Percentiles rank a stretch among this genome's conserved stretches.
These are phyloP conservation scores for Hymenoscyphus fraxineus DNA, from an alignment of 2,329 filamentous ascomycete genomes.

Conservation along the genomic window DNA sequence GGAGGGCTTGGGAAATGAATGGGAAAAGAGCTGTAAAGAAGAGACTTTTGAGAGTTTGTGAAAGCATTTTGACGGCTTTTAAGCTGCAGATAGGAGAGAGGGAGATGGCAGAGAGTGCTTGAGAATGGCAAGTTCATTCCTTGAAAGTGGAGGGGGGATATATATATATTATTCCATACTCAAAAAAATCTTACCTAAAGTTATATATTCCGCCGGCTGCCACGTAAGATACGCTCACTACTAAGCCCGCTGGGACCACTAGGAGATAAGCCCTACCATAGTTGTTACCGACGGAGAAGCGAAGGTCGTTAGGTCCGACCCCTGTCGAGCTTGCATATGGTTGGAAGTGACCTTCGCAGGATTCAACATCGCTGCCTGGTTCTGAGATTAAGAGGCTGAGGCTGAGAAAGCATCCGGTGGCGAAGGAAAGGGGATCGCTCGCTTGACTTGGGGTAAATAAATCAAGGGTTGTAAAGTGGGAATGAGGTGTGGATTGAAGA, in stretches of 20 bases:
- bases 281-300: not conserved
- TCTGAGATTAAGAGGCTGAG: not conserved
- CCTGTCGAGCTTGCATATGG: not conserved
- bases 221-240: not conserved
- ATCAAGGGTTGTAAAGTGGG: too few species aligned
- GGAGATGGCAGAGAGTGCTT: not conserved
- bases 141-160: not conserved
- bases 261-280: not conserved
- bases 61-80: not conserved
- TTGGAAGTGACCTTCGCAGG: not conserved
- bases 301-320: not conserved
- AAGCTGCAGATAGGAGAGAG: not conserved
- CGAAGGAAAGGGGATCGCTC: not conserved
- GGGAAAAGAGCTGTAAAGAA: not conserved
- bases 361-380: not conserved
- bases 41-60: not conserved
- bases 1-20: not conserved
- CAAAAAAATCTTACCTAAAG: too few species aligned
- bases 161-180: not conserved
- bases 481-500: too few species aligned
- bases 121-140: not conserved
- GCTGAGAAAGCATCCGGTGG: not conserved
- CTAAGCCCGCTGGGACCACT: not conserved
- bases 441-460: not conserved
- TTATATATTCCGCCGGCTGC: too few species aligned